Percentiles rank a stretch among this genome's conserved stretches.
Conservation (phyloP, 306 rosid genomes). For the Acacia crassicarpa region DNA sequence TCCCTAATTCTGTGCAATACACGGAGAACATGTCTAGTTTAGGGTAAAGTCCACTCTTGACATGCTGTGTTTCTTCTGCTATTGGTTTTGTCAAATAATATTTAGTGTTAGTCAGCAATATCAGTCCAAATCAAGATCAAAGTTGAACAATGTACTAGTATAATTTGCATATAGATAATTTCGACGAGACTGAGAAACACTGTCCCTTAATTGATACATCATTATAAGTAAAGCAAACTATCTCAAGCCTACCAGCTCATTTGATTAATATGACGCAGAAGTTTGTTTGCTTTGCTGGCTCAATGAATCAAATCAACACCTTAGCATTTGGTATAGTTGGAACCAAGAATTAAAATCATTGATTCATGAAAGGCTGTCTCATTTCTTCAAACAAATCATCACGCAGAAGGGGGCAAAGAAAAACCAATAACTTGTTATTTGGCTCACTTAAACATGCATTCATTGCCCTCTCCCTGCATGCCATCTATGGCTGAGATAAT, state of each 20-base stretch:
- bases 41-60: neutral
- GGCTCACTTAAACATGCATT: neutral
- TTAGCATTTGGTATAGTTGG: neutral
- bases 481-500: neutral
- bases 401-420: neutral
- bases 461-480: neutral
- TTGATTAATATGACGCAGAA: neutral
- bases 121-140: constrained; percentile 8
- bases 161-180: neutral
- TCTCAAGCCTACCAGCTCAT: neutral
- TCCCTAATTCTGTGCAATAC: neutral
- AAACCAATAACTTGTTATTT: neutral
- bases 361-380: neutral
- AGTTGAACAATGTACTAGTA: neutral
- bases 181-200: neutral
- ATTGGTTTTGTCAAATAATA: neutral
- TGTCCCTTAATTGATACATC: neutral
- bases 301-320: constrained; percentile 11
- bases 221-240: neutral
- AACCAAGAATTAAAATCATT: neutral
- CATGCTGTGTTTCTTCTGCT: neutral
- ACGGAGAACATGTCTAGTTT: neutral
- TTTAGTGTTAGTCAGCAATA: neutral
- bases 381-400: constrained; percentile 7
- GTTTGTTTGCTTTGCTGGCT: neutral